Conservation (phyloP, 148 eudicot species). For the Gaultheria prostrata region DNA sequence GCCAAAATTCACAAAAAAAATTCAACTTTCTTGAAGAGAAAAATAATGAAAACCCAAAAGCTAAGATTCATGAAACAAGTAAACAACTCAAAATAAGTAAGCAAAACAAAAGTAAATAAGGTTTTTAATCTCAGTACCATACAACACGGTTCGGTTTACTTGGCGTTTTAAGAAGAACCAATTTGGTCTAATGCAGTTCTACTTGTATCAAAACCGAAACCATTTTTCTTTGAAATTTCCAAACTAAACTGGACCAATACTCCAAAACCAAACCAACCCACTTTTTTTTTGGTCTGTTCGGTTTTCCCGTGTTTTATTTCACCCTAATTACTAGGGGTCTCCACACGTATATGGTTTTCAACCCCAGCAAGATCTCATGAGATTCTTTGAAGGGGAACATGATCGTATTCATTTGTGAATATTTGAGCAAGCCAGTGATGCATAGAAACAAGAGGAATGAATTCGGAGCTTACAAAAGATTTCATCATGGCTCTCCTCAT, state of each 20-base stretch:
- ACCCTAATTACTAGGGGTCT: background rate
- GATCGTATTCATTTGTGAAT: background rate
- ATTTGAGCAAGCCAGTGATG: background rate
- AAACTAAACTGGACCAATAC: background rate
- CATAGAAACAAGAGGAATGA: background rate
- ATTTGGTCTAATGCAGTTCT: background rate
- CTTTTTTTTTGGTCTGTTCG: background rate
- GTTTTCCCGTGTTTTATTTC: background rate
- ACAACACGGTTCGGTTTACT: background rate
- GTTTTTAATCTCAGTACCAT: background rate
- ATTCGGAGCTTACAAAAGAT: constrained; percentile 51
- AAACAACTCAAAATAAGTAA: background rate
- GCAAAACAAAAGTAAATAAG: background rate
- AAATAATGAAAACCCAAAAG: background rate
- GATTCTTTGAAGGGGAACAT: background rate
- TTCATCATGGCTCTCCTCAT: constrained; percentile 63
- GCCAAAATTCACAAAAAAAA: background rate
- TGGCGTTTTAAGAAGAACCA: background rate
- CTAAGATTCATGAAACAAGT: background rate
- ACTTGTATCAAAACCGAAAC: background rate
- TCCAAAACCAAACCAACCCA: background rate
- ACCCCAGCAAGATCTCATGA: background rate
- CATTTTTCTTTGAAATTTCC: background rate
- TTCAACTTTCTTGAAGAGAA: background rate
- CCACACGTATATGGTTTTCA: background rate